Percentiles rank a stretch among this genome's conserved stretches.
Evolutionary conservation across 2,329 filamentous ascomycete genomes (phyloP).

Genomic region (Fusarium coffeatum): DNA sequence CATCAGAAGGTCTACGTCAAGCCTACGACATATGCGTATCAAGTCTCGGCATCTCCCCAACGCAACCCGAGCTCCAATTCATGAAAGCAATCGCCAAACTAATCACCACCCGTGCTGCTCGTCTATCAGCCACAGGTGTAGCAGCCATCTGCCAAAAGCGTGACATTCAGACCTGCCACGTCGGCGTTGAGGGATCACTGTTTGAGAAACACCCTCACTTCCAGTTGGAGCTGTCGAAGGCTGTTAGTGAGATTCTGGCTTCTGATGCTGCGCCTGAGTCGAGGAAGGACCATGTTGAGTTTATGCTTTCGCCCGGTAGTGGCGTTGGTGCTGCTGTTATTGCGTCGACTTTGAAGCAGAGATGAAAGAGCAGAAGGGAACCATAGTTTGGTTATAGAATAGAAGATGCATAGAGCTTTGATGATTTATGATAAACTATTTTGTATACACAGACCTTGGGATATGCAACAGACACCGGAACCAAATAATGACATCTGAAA

Average conservation of each 20-base stretch:
- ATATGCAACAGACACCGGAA: accelerated
- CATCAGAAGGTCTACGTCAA: slow-evolving; percentile 92
- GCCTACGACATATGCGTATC: slow-evolving; percentile 83
- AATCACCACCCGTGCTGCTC: slow-evolving; percentile 94
- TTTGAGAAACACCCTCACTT: slow-evolving; percentile 99
- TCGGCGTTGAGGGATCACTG: slow-evolving; percentile 94
- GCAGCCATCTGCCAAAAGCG: slow-evolving; percentile 98
- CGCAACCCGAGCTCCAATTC: slow-evolving; percentile 84
- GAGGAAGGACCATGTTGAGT: not conserved
- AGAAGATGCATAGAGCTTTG: not conserved
- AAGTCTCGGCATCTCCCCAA: slow-evolving; percentile 77
- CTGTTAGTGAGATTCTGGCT: slow-evolving; percentile 82
- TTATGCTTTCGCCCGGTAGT: slow-evolving; percentile 5
- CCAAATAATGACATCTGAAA: accelerated
- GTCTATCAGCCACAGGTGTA: slow-evolving; percentile 92
- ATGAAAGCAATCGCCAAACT: slow-evolving; percentile 89
- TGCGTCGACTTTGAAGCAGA: slow-evolving; percentile 2
- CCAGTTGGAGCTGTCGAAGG: slow-evolving; percentile 88
- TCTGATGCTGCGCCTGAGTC: accelerated
- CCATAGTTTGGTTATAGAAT: not conserved
- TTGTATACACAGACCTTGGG: not conserved
- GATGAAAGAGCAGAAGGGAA: not conserved
- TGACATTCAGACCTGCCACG: slow-evolving; percentile 85
- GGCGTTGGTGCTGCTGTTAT: slow-evolving; percentile 16
- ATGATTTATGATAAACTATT: not conserved